Evolutionary conservation across 2,329 filamentous ascomycete species (phyloP).

Genomic region (Niveomyces coronatus): DNA sequence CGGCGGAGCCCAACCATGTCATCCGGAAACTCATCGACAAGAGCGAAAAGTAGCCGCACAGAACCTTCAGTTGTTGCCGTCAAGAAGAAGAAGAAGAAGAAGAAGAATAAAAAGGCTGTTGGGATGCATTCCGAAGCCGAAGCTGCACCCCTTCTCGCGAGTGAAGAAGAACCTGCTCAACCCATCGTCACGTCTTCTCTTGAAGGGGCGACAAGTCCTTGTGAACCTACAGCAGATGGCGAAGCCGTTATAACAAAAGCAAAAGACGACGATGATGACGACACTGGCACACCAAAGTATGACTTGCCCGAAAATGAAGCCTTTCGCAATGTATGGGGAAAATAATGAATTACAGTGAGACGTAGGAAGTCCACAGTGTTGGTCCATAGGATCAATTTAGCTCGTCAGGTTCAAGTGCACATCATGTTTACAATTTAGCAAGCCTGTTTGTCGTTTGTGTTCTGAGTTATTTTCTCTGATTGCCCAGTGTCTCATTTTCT

Average conservation of each 20-base stretch:
- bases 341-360: too few species aligned
- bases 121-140: slow-evolving; percentile 25
- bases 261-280: slow-evolving; percentile 9
- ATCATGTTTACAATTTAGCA: too few species aligned
- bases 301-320: slow-evolving; percentile 29
- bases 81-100: slow-evolving; percentile 30
- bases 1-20: slow-evolving; percentile 12
- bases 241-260: slow-evolving; percentile 3
- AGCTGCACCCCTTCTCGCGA: slow-evolving; percentile 15
- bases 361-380: too few species aligned
- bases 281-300: slow-evolving; percentile 15
- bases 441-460: too few species aligned
- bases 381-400: too few species aligned
- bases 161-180: slow-evolving; percentile 13
- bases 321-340: slow-evolving; percentile 37
- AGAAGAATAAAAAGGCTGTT: slow-evolving; percentile 20
- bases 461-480: too few species aligned
- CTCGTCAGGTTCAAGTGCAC: too few species aligned
- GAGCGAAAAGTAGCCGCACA: slow-evolving; percentile 17
- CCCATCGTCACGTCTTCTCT: slow-evolving; percentile 8
- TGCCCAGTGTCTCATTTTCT: too few species aligned
- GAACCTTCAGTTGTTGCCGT: slow-evolving; percentile 21
- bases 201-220: slow-evolving; percentile 16
- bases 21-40: slow-evolving; percentile 10
- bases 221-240: background rate